These are phyloP conservation scores for Cucumis cinereus DNA, from an alignment of 306 rosid species.

Conservation along the genomic window DNA sequence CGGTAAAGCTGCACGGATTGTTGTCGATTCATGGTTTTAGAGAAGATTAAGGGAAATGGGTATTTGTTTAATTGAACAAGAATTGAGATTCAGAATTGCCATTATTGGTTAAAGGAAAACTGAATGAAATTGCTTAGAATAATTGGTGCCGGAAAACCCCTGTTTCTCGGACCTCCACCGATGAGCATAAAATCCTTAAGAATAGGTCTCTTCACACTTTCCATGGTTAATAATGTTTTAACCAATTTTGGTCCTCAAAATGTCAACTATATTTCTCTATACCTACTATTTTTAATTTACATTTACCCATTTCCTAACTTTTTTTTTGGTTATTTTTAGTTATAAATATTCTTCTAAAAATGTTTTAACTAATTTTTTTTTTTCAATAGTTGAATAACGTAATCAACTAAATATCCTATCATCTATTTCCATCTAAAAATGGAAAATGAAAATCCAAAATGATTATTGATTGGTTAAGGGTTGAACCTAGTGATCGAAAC, in stretches of 20 bases:
- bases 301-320: too few species aligned
- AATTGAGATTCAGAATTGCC: background rate
- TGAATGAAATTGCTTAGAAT: background rate
- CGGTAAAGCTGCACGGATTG: constrained; percentile 42
- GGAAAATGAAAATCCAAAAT: too few species aligned
- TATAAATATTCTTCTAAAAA: too few species aligned
- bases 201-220: constrained; percentile 10
- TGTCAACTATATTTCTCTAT: background rate
- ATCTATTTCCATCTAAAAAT: too few species aligned
- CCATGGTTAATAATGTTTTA: background rate
- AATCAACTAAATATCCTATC: too few species aligned
- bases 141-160: background rate
- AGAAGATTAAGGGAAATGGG: background rate
- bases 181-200: background rate
- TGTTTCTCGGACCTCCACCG: constrained; percentile 14
- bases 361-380: too few species aligned
- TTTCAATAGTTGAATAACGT: too few species aligned
- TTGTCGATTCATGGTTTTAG: background rate
- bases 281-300: too few species aligned
- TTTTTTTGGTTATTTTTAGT: too few species aligned
- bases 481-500: too few species aligned
- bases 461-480: too few species aligned
- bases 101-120: background rate
- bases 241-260: background rate
- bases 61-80: background rate